Conservation (phyloP, 2,329 filamentous ascomycete species). For the Septoria linicola region DNA sequence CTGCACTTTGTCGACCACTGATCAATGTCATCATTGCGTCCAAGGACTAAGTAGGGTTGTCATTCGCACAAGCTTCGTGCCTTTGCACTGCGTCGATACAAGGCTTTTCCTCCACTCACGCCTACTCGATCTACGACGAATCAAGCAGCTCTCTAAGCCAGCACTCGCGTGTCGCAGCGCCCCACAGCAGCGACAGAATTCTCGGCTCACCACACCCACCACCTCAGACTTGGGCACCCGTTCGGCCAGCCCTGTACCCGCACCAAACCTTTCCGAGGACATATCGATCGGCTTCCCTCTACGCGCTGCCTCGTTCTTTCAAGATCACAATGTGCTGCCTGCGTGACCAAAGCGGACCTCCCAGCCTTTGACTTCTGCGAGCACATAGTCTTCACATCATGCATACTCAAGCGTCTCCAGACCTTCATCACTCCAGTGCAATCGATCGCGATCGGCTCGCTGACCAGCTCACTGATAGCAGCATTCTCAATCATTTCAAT, state of each 20-base stretch:
- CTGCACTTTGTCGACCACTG: too few relatives aligned
- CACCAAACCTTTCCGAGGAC: conserved; percentile 24
- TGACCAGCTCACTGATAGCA: background rate
- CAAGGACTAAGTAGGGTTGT: too few relatives aligned
- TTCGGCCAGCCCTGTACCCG: conserved; percentile 14
- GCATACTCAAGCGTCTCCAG: conserved; percentile 17
- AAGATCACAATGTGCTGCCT: conserved; percentile 23
- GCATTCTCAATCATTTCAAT: conserved; percentile 1
- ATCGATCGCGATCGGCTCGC: background rate
- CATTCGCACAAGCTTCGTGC: too few relatives aligned
- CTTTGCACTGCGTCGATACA: too few relatives aligned
- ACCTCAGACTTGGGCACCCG: conserved; percentile 20
- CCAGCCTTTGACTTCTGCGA: conserved; percentile 14
- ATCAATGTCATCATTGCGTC: too few relatives aligned
- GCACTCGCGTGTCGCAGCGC: too few relatives aligned
- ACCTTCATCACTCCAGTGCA: background rate
- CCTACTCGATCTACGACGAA: too few relatives aligned
- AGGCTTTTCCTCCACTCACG: too few relatives aligned
- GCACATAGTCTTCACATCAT: conserved; percentile 16
- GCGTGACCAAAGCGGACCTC: conserved; percentile 17
- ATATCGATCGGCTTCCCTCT: conserved; percentile 22
- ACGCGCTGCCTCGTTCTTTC: conserved; percentile 18
- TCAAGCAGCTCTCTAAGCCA: too few relatives aligned
- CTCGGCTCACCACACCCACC: conserved; percentile 25
- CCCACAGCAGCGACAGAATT: too few relatives aligned